Percentiles rank a stretch among this genome's conserved stretches.
phyloP scores from a whole-genome alignment of 768 basidiomycete species.

The Auriscalpium orientale region DNA sequence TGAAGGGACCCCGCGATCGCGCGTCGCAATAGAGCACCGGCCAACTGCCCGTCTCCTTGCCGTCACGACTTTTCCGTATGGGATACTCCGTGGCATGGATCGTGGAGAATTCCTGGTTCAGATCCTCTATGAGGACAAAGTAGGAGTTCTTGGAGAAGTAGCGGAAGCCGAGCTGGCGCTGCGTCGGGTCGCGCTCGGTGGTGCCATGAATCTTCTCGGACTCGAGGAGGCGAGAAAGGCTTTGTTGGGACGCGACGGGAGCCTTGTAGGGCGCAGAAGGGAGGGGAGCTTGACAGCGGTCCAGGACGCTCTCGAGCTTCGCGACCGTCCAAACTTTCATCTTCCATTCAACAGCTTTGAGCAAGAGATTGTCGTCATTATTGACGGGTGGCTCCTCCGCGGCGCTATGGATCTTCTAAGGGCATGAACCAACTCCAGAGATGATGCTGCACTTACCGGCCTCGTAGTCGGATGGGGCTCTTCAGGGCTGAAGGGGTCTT shows the following conservation, averaged over 20 bases:
- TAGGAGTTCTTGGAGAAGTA: constrained; percentile 74
- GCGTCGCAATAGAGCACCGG: constrained; percentile 80
- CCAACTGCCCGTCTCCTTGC: constrained; percentile 56
- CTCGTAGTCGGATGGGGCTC: constrained; percentile 60
- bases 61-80: constrained; percentile 43
- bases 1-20: constrained; percentile 63
- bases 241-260: constrained; percentile 26
- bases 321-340: constrained; percentile 83
- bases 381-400: constrained; percentile 22
- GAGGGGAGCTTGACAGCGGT: constrained; percentile 48
- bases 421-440: neutral
- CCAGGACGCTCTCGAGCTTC: constrained; percentile 66
- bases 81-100: constrained; percentile 81
- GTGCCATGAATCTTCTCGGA: constrained; percentile 80
- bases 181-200: constrained; percentile 85
- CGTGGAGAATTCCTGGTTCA: constrained; percentile 75
- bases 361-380: constrained; percentile 40
- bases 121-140: constrained; percentile 90
- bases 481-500: constrained; percentile 29
- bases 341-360: constrained; percentile 59
- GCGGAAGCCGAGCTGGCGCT: constrained; percentile 78
- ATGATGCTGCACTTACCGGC: constrained; percentile 37
- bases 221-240: constrained; percentile 57
- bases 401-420: constrained; percentile 11
- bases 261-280: constrained; percentile 21